Evolutionary conservation across 495 filamentous ascomycete genomes (phyloP), one percentile per base, ranked within the genome.

Genomic region (Aspergillus haitiensis): DNA sequence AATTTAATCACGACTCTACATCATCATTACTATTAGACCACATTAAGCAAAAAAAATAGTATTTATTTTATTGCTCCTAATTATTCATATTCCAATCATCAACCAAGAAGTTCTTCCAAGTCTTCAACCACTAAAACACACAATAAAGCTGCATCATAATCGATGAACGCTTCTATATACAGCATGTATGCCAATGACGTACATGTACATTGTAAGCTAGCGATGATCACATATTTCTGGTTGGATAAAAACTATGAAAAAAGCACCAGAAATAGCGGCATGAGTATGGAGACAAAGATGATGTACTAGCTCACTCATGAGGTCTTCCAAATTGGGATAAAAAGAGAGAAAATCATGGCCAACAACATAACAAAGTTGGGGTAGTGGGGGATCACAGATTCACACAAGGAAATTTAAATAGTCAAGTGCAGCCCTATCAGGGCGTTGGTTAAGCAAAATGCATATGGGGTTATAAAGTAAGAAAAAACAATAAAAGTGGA

Each of bases 121-220:
- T 18, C 31, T 39, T 51, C 40, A 42, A 53, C 32, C 62, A 58
- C 44, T 66, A 18, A 60, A 52, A 58, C 36, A 62, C 40, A 44
- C 12, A 55, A 57, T 55, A 3, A 48, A 47, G 57, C 53, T 63
- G 58, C 58, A 58, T 61, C 35, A 55, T 53, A 55, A 65, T 49
- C 50, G 52, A 57, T 53, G 47, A 55, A 59, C 60, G 63, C 62
- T 66, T 59, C 63, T 74, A 74, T 75, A 60, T 75, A 77, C 70
- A 74, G 67, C 67, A 67, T 63, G 60, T 67, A 62, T 62, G 67
- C 68, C 65, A 63, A 44, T 55, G 45, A 33, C 32, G 56, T 69
- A 68, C 69, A 71, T 71, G 63, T 75, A 74, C 70, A 75, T 70
- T 68, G 69, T 64, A 66, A 51, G 61, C 35, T 56, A 57, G 56